Percentiles rank a stretch among this genome's conserved stretches.
Conservation (phyloP, 768 basidiomycete species). For the Hypholoma fasciculare region DNA sequence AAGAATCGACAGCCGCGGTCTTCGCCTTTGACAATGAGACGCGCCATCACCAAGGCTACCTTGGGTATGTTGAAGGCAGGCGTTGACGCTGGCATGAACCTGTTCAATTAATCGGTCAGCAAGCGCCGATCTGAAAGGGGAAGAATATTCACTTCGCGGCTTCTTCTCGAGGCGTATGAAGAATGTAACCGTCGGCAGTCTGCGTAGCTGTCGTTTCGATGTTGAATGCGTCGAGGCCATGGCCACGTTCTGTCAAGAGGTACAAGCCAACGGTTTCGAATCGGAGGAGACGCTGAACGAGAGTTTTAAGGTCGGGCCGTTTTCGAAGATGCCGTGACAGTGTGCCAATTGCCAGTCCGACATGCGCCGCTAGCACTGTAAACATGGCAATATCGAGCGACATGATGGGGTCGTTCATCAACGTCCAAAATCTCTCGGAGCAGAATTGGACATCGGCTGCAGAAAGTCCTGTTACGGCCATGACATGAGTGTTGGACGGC, state of each 20-base stretch:
- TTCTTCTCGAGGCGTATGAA: conserved; percentile 57
- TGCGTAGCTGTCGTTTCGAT: conserved; percentile 62
- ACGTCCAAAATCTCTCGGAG: conserved; percentile 49
- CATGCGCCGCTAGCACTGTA: conserved; percentile 52
- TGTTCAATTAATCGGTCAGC: conserved; percentile 20
- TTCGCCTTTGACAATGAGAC: conserved; percentile 48
- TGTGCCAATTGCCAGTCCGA: conserved; percentile 54
- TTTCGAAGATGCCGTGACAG: conserved; percentile 47
- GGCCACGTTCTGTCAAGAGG: conserved; percentile 55
- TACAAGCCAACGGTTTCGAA: conserved; percentile 56
- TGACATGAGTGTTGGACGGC: neutral
- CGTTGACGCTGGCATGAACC: conserved; percentile 62
- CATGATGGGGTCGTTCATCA: conserved; percentile 55
- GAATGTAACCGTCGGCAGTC: conserved; percentile 48
- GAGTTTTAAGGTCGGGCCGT: conserved; percentile 48
- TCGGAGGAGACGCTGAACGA: conserved; percentile 49
- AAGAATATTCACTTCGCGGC: conserved; percentile 47
- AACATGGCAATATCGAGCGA: conserved; percentile 53
- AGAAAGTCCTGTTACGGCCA: conserved; percentile 35
- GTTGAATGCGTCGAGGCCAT: conserved; percentile 61
- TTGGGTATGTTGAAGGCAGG: conserved; percentile 54
- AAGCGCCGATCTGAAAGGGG: neutral
- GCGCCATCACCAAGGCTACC: conserved; percentile 57
- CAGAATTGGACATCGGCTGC: conserved; percentile 48
- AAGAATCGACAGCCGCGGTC: conserved; percentile 55